phyloP scores from a whole-genome alignment of 805 yeast species.

The Huiozyma naganishii region DNA sequence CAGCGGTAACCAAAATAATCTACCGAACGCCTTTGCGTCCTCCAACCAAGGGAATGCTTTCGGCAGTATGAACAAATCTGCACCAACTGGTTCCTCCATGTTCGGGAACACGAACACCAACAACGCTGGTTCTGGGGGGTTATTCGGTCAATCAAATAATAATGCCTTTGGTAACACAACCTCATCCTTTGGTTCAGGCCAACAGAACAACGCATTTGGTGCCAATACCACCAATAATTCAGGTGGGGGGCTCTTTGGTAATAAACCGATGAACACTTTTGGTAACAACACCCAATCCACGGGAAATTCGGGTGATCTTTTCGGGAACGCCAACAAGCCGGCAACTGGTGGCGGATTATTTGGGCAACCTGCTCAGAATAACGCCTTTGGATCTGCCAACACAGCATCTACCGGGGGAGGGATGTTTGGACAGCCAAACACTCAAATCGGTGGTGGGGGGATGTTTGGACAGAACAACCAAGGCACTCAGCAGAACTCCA shows the following conservation, averaged over 20 bases:
- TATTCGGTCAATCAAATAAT: constrained; percentile 15
- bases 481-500: neutral
- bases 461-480: constrained; percentile 3
- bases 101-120: constrained; percentile 1
- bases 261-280: constrained; percentile 13
- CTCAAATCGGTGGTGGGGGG: constrained; percentile 8
- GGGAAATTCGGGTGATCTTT: constrained; percentile 20
- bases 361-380: constrained; percentile 16
- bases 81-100: constrained; percentile 4
- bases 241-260: neutral
- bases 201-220: constrained; percentile 20
- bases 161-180: constrained; percentile 1
- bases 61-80: neutral
- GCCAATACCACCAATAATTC: constrained; percentile 5
- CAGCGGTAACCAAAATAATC: constrained; percentile 24
- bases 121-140: constrained; percentile 5
- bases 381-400: constrained; percentile 25
- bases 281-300: constrained; percentile 20
- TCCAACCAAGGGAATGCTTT: no score
- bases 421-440: constrained; percentile 10
- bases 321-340: constrained; percentile 20
- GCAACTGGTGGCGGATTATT: constrained; percentile 19
- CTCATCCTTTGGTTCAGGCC: neutral
- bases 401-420: constrained; percentile 15
- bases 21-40: constrained; percentile 1